Base-by-base conservation (phyloP, 2,329 filamentous ascomycete genomes). In the Colletotrichum liriopes region DNA sequence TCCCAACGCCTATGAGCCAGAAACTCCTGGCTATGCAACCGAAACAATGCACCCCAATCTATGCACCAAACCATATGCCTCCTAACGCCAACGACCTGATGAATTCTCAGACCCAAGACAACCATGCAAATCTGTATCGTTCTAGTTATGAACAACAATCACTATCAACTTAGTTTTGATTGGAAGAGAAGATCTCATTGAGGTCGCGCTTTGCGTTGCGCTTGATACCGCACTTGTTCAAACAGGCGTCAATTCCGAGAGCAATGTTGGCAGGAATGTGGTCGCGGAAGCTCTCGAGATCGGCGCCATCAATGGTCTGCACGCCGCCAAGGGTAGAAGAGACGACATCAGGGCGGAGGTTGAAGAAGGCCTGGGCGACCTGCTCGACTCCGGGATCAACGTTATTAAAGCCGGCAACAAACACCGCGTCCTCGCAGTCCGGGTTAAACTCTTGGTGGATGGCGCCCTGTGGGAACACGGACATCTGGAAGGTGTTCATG, bases 361-460 rank as follows among this genome's bases (percentile, higher is more conserved):
- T 77, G 74, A 88, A 85, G 76, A 87, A 83, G 76, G 83, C 83
- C 77, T 88, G 85, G 9, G 86, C 84, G 43, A 84, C 77, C 71
- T 85, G 83, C 64, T 82, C 81, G 5, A 84, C 81, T 43, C 86
- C 86, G 3, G 85, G 84, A 73, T 88, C 86, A 63, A 83, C 81
- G 20, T 77, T 78, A 66, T 82, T 82, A 77, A 88, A 88, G 5
- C 81, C 82, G 7, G 86, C 86, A 7, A 88, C 83, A 74, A 88
- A 88, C 8, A 85, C 81, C 26, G 86, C 81, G 23, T 83, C 80
- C 51, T 82, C 80, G 76, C 87, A 88, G 69, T 85, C 82, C 2
- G 86, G 86, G 77, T 89, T 89, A 77, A 85, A 87, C 73, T 88
- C 84, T 2, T 84, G 83, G 75, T 89, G 87, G 12, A 87, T 80